Percentiles rank a stretch among this genome's conserved stretches.
Evolutionary conservation across 352 stramenopile genomes (phyloP).

Genomic region (Pythium utonaiense): DNA sequence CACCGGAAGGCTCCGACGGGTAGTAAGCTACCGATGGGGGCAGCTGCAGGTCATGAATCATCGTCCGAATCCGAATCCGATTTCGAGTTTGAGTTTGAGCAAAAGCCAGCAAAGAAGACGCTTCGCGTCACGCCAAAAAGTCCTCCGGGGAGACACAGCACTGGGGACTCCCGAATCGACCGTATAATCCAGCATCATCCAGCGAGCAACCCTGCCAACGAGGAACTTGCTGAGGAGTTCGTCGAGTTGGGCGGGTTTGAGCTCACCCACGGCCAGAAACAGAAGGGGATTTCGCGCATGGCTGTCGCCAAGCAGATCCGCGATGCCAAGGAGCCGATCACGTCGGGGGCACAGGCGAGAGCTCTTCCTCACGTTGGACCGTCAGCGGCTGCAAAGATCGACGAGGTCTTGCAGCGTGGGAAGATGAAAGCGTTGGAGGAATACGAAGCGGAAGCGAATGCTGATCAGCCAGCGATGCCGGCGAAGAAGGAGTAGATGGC

Average conservation of each 20-base stretch:
- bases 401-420: constrained; percentile 31
- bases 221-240: constrained; percentile 40
- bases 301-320: constrained; percentile 40
- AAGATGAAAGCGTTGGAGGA: constrained; percentile 34
- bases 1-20: neutral
- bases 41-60: neutral
- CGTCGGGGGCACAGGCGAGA: constrained; percentile 26
- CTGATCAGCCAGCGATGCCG: constrained; percentile 5
- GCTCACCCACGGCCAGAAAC: constrained; percentile 28
- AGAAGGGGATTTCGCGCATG: constrained; percentile 42
- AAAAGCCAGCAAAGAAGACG: neutral
- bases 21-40: neutral
- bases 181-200: constrained; percentile 37
- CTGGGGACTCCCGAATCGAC: constrained; percentile 17
- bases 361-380: constrained; percentile 29
- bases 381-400: constrained; percentile 35
- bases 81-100: neutral
- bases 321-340: constrained; percentile 22
- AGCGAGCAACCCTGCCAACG: constrained; percentile 32
- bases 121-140: neutral
- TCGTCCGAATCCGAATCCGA: neutral
- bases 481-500: neutral
- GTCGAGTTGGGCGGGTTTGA: constrained; percentile 38
- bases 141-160: neutral
- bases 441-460: constrained; percentile 16